A percentile compares a stretch with the other conserved stretches of the same genome.
Evolutionary conservation across 208 protist species (phyloP).

Genomic region (Borovskyia barvae): DNA sequence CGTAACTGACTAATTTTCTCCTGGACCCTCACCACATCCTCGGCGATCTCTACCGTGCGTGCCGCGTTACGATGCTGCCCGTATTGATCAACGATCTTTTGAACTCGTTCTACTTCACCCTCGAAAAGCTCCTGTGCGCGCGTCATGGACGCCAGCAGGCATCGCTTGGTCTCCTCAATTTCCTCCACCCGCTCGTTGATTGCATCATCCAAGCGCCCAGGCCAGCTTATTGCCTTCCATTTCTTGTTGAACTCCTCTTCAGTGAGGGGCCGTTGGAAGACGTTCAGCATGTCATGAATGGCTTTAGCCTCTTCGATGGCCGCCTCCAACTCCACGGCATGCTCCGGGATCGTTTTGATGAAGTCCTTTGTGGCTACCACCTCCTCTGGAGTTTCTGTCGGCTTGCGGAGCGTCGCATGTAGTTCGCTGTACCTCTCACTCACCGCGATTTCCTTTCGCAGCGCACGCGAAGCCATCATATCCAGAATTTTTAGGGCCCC

Average conservation of each 20-base stretch:
- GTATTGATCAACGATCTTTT: conserved; percentile 82
- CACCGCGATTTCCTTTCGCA: conserved; percentile 67
- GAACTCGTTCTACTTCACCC: conserved; percentile 68
- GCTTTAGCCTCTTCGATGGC: conserved; percentile 73
- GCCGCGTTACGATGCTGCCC: conserved; percentile 85
- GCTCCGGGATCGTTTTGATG: conserved; percentile 88
- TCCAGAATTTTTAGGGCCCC: conserved; percentile 60
- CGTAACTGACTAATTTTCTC: conserved; percentile 85
- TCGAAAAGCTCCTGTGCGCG: conserved; percentile 85
- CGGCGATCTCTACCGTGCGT: conserved; percentile 87
- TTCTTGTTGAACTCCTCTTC: conserved; percentile 94
- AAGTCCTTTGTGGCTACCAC: conserved; percentile 88
- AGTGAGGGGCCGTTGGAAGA: conserved; percentile 84
- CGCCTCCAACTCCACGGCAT: conserved; percentile 78
- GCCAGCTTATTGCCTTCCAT: conserved; percentile 92
- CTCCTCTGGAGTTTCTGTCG: conserved; percentile 87
- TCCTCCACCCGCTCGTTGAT: conserved; percentile 90
- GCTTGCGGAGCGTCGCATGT: conserved; percentile 53
- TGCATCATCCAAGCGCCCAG: conserved; percentile 82
- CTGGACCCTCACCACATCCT: conserved; percentile 81
- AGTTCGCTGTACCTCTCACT: conserved; percentile 69
- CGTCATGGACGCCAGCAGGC: conserved; percentile 78
- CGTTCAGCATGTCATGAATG: conserved; percentile 88
- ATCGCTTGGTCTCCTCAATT: conserved; percentile 91
- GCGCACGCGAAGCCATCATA: conserved; percentile 71